Evolutionary conservation across 305 asterid genomes (phyloP).

Genomic region (Striga hermonthica): DNA sequence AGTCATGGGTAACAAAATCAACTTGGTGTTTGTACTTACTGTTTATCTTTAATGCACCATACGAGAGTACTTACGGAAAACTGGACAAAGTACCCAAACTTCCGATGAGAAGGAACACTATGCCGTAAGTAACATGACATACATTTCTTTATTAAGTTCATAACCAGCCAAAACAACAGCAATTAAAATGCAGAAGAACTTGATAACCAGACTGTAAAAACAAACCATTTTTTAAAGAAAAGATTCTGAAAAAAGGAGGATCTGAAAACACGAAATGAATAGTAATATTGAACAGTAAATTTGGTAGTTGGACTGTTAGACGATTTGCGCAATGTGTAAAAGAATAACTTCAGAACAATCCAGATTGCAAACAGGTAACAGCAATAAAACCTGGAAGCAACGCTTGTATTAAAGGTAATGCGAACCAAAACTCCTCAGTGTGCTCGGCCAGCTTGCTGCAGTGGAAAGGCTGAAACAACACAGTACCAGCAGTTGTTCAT

Average conservation of each 20-base stretch:
- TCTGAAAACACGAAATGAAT: constrained; percentile 12
- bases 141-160: neutral
- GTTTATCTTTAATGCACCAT: too few species aligned
- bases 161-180: neutral
- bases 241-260: neutral
- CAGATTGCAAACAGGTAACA: constrained; percentile 29
- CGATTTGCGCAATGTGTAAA: constrained; percentile 16
- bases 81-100: neutral
- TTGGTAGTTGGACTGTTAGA: neutral
- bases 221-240: neutral
- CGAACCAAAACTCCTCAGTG: constrained; percentile 69
- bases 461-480: constrained; percentile 62
- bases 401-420: constrained; percentile 88
- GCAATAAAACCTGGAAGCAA: constrained; percentile 79
- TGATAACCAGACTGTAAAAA: constrained; percentile 1
- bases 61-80: too few species aligned
- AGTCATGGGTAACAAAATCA: neutral
- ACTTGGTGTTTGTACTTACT: neutral
- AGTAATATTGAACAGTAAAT: too few species aligned
- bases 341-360: constrained; percentile 22
- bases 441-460: constrained; percentile 88
- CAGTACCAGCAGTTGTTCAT: constrained; percentile 27
- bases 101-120: neutral
- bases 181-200: neutral
- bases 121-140: neutral